Conservation (phyloP, 2,329 filamentous ascomycete genomes). For the Colletotrichum cordylinicola region DNA sequence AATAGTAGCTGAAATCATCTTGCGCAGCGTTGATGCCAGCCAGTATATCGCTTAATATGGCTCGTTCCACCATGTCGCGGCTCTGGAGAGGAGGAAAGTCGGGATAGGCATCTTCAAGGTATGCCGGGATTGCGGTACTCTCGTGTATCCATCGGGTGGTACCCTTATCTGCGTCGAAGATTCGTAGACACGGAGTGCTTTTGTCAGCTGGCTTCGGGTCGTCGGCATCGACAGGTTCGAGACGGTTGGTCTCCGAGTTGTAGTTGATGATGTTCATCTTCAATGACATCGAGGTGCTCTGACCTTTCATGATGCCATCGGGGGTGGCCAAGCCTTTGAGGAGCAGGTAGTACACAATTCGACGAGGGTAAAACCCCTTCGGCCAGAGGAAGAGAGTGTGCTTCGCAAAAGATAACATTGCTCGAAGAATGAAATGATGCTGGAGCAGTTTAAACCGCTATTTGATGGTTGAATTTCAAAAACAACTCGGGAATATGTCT, state of each 20-base stretch:
- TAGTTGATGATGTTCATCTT: conserved; percentile 14
- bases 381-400: conserved; percentile 27
- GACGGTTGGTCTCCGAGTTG: background rate
- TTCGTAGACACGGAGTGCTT: conserved; percentile 24
- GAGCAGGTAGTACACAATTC: conserved; percentile 26
- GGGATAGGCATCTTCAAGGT: conserved; percentile 23
- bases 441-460: background rate
- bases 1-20: conserved; percentile 14
- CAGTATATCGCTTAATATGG: conserved; percentile 21
- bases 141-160: conserved; percentile 23
- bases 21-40: conserved; percentile 10
- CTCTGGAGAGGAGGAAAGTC: background rate
- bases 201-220: conserved; percentile 25
- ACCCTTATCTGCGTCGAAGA: conserved; percentile 9
- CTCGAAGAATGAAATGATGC: background rate
- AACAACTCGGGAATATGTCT: background rate
- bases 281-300: conserved; percentile 15
- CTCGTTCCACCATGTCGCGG: background rate
- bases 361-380: conserved; percentile 25
- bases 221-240: conserved; percentile 4
- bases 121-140: conserved; percentile 23
- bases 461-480: background rate
- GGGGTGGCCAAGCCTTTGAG: conserved; percentile 25
- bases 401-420: background rate
- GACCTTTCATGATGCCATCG: conserved; percentile 15